Percentiles rank a stretch among this genome's conserved stretches.
phyloP scores from a whole-genome alignment of 371 early-diverging fungal species.

The Mortierella polycephala region DNA sequence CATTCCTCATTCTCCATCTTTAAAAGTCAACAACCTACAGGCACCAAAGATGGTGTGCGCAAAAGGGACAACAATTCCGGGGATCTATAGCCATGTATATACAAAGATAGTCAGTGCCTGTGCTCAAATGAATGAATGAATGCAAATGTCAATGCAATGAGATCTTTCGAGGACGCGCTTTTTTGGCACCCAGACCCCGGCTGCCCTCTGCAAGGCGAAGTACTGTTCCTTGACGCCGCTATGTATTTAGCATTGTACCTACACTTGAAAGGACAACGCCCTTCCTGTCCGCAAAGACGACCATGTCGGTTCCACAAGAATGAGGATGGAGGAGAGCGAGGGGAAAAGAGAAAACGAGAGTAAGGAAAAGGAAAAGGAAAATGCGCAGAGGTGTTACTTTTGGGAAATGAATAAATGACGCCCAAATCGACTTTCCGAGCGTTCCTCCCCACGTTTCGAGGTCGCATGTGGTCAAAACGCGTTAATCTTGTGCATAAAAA shows the following conservation, averaged over 20 bases:
- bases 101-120: no score
- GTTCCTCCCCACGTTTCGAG: no score
- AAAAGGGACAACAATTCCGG: slow-evolving; percentile 12
- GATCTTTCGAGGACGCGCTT: no score
- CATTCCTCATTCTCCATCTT: not conserved
- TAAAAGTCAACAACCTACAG: slow-evolving; percentile 16
- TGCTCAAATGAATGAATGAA: no score
- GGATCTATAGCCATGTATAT: no score
- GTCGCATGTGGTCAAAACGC: no score
- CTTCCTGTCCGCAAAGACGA: slow-evolving; percentile 25
- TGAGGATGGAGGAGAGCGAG: not conserved
- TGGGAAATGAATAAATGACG: not conserved
- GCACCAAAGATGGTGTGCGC: slow-evolving; percentile 33
- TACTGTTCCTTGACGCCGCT: no score
- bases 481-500: not conserved
- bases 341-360: not conserved
- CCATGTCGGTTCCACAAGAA: slow-evolving; percentile 10
- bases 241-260: not conserved
- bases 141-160: no score
- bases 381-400: no score
- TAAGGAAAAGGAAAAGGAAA: not conserved
- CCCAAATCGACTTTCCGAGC: no score
- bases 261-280: slow-evolving; percentile 30
- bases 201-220: no score
- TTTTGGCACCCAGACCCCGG: no score